Evolutionary conservation across 257 asterid species (phyloP).

Genomic region (Fraxinus pennsylvanica): DNA sequence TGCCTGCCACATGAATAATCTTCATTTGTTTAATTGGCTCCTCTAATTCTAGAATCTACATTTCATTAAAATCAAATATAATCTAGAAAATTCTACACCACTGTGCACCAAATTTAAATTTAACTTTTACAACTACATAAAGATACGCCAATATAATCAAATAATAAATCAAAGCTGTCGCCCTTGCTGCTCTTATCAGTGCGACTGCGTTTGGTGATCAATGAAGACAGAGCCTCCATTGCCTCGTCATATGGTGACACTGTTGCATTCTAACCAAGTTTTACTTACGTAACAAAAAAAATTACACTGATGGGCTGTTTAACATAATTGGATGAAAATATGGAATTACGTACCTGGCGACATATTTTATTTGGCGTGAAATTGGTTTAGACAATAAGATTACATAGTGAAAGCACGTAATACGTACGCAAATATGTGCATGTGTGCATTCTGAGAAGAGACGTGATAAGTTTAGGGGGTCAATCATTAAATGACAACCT

Average conservation of each 20-base stretch:
- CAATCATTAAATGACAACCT: too few species aligned
- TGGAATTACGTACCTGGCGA: too few species aligned
- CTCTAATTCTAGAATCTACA: slow-evolving; percentile 80
- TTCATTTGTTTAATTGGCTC: slow-evolving; percentile 81
- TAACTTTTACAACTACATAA: neutral
- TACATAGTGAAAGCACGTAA: too few species aligned
- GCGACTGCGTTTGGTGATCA: slow-evolving; percentile 90
- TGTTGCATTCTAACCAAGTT: neutral
- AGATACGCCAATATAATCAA: slow-evolving; percentile 75
- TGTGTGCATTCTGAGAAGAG: too few species aligned
- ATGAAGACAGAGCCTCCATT: slow-evolving; percentile 91
- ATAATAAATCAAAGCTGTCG: slow-evolving; percentile 71
- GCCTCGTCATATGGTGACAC: slow-evolving; percentile 73
- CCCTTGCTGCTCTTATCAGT: slow-evolving; percentile 89
- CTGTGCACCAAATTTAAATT: neutral
- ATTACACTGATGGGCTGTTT: too few species aligned
- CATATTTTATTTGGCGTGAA: too few species aligned
- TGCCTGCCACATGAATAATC: slow-evolving; percentile 96
- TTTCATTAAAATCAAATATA: slow-evolving; percentile 24
- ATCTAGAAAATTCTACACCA: neutral
- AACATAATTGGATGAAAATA: too few species aligned
- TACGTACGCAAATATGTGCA: too few species aligned
- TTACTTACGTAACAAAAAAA: neutral
- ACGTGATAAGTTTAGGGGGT: too few species aligned
- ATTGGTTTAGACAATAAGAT: too few species aligned